Evolutionary conservation across 208 protist species (phyloP), one percentile per base, ranked within the genome.

Genomic region (Baffinella frigidus): DNA sequence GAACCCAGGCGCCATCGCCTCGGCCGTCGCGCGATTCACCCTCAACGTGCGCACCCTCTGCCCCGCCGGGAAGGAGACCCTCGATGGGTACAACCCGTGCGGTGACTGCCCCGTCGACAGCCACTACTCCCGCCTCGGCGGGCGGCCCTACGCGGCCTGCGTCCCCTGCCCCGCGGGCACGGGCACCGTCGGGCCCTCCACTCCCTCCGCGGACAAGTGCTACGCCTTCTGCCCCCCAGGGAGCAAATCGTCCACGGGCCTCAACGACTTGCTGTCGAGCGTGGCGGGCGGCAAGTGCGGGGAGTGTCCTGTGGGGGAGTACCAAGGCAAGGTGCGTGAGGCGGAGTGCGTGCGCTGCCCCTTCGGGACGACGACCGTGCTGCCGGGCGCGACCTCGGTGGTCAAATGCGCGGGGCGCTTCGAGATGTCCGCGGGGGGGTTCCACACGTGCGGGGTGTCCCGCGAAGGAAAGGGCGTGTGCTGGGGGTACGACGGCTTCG

Each of bases 401-500:
- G 17, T 2, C 1, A 43, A 71, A 30, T 87, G 77, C 77, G 0
- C 39, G 10, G 50, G 77, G 7, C 27, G 7, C 10, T 36, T 14
- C 71, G 71, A 2, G 71, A 73, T 90, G 39, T 30, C 83, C 4
- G 83, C 83, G 14, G 83, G 83, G 20, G 72, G 83, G 51, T 90
- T 90, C 83, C 64, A 77, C 83, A 73, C 83, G 1, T 90, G 83
- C 83, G 83, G 83, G 5, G 41, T 90, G 3, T 48, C 83, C 3
- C 2, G 14, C 17, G 41, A 64, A 4, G 30, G 30, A 14, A 0
- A 41, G 64, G 83, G 33, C n/a, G 35, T 51, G 62, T 90, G 83
- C 83, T 90, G 83, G 83, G 83, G 83, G 9, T 51, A 90, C 4
- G 83, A 90, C 17, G 38, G 30, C 56, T n/a, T 11, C 39, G 62